Percentiles rank a stretch among this genome's conserved stretches.
Evolutionary conservation across 495 filamentous ascomycete genomes (phyloP).

Genomic region (Tuber aestivum): DNA sequence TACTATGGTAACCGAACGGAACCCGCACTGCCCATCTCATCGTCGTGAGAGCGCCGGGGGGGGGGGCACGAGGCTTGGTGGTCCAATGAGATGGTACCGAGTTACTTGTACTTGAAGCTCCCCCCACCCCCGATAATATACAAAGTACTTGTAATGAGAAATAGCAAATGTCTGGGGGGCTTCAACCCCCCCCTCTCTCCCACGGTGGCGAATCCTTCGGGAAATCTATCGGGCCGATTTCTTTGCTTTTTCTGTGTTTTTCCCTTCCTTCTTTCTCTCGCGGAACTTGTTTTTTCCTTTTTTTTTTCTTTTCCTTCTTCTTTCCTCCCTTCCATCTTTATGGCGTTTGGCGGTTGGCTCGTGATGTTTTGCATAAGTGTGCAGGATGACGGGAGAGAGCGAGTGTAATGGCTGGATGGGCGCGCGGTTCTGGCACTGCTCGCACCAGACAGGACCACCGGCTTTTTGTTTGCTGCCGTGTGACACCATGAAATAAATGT

Average conservation of each 20-base stretch:
- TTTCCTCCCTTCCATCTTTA: not conserved
- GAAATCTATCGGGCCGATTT: conserved; percentile 1
- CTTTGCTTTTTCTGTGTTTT: not conserved
- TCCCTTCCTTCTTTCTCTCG: not conserved
- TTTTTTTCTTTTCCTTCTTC: not conserved
- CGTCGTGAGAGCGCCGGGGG: too few species aligned
- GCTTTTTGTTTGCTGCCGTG: not conserved
- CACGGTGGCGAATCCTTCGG: not conserved
- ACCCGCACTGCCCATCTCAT: too few species aligned
- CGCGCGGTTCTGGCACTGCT: too few species aligned
- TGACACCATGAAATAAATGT: not conserved
- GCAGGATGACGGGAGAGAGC: not conserved
- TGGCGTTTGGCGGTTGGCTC: not conserved
- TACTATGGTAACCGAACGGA: too few species aligned
- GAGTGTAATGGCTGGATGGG: too few species aligned
- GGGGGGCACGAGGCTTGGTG: too few species aligned
- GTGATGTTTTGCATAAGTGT: not conserved
- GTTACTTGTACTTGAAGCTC: not conserved
- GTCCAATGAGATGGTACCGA: not conserved
- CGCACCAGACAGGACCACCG: not conserved
- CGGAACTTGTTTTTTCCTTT: not conserved
- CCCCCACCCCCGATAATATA: not conserved
- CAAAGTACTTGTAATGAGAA: too few species aligned
- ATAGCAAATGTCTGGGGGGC: not conserved
- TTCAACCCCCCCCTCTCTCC: too few species aligned